phyloP scores from a whole-genome alignment of 768 basidiomycete species.

The Suillus placidus region DNA sequence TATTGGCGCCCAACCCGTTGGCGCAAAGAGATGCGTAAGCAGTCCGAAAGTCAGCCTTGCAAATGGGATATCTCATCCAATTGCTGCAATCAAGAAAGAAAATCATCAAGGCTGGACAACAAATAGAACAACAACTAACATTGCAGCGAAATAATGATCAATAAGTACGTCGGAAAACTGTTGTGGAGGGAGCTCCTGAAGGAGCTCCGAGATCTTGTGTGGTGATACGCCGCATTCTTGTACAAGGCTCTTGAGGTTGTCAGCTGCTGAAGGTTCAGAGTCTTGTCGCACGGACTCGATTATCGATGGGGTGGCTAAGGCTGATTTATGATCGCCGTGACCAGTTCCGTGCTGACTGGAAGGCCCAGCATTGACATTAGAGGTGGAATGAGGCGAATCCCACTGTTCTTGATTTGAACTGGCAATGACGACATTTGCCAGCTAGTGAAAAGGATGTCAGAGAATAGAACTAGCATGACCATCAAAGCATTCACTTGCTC shows the following conservation, averaged over 20 bases:
- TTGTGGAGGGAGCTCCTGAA: slow-evolving; percentile 84
- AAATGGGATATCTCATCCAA: slow-evolving; percentile 91
- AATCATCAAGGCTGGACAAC: slow-evolving; percentile 8
- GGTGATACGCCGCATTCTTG: slow-evolving; percentile 93
- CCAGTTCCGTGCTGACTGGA: slow-evolving; percentile 28
- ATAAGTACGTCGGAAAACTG: slow-evolving; percentile 76
- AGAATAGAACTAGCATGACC: slow-evolving; percentile 15
- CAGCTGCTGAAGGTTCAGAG: slow-evolving; percentile 59
- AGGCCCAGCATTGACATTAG: slow-evolving; percentile 15
- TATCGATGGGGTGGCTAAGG: slow-evolving; percentile 33
- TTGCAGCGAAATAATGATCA: slow-evolving; percentile 76
- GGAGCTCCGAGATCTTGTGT: slow-evolving; percentile 85
- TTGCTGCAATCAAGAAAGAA: slow-evolving; percentile 54
- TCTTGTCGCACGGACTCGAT: slow-evolving; percentile 48
- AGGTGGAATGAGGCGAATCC: slow-evolving; percentile 25
- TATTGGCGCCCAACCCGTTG: slow-evolving; percentile 63
- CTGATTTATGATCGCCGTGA: slow-evolving; percentile 27
- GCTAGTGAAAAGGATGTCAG: slow-evolving; percentile 38
- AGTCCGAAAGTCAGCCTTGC: slow-evolving; percentile 78
- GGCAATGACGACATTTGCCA: slow-evolving; percentile 57
- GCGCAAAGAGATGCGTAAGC: slow-evolving; percentile 69
- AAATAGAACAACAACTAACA: slow-evolving; percentile 48
- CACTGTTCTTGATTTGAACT: slow-evolving; percentile 34
- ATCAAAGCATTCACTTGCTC: slow-evolving; percentile 62
- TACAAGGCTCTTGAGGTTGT: slow-evolving; percentile 82